Evolutionary conservation across 768 basidiomycete genomes (phyloP).

Genomic region (Trametes maxima): DNA sequence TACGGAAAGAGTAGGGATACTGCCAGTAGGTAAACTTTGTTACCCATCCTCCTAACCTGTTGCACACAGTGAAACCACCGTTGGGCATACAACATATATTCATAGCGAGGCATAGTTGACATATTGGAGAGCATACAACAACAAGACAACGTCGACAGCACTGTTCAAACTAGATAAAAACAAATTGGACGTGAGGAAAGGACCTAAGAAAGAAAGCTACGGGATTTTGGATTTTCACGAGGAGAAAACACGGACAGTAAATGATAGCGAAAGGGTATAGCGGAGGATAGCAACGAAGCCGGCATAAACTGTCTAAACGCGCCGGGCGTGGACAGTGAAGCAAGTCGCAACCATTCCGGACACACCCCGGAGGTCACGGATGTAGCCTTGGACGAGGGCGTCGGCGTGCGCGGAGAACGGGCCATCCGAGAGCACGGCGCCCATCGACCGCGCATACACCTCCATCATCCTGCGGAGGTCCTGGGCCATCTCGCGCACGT

Average conservation of each 20-base stretch:
- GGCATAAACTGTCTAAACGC: constrained; percentile 3
- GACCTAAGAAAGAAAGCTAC: not conserved
- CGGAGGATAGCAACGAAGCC: not conserved
- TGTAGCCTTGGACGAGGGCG: constrained; percentile 43
- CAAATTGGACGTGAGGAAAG: too few relatives aligned
- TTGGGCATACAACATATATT: constrained; percentile 21
- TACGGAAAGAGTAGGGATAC: too few relatives aligned
- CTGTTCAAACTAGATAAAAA: too few relatives aligned
- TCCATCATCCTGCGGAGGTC: constrained; percentile 42
- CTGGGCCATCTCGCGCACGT: constrained; percentile 42
- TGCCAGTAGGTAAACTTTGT: not conserved
- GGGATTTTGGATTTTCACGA: not conserved
- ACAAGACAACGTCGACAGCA: not conserved
- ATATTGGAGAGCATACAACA: constrained; percentile 5
- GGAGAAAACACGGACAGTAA: not conserved
- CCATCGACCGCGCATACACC: constrained; percentile 51
- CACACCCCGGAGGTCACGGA: constrained; percentile 48
- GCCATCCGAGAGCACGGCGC: constrained; percentile 46
- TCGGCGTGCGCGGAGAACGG: constrained; percentile 34
- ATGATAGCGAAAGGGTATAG: not conserved
- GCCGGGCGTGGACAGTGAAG: constrained; percentile 50
- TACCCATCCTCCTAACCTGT: too few relatives aligned
- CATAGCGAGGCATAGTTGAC: constrained; percentile 2
- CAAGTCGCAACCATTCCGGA: constrained; percentile 52
- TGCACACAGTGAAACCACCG: too few relatives aligned